Evolutionary conservation across 164 flowering plant genomes (phyloP).

Genomic region (Tinospora cordifolia): DNA sequence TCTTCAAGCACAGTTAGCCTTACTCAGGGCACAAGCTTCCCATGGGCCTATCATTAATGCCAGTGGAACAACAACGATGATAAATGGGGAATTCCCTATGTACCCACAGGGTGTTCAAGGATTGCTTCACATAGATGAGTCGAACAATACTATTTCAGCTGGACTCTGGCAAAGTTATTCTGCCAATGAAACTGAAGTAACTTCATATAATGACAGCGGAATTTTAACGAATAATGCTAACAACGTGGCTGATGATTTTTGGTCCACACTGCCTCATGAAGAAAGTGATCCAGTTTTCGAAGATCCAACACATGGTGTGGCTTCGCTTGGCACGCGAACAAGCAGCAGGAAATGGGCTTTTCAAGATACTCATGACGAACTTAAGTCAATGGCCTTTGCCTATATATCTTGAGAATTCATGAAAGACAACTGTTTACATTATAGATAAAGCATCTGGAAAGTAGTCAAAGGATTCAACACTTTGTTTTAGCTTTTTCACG

Average conservation of each 20-base stretch:
- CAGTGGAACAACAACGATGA: conserved; percentile 16
- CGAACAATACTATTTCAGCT: conserved; percentile 13
- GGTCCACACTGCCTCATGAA: conserved; percentile 22
- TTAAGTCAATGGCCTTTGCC: conserved; percentile 56
- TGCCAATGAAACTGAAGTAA: conserved; percentile 3
- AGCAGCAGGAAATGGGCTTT: conserved; percentile 43
- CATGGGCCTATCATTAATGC: conserved; percentile 29
- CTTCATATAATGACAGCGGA: conserved; percentile 21
- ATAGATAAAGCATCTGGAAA: too few species aligned
- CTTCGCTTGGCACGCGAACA: conserved; percentile 42
- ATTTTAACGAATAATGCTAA: conserved; percentile 21
- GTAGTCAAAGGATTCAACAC: too few species aligned
- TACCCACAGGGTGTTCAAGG: conserved; percentile 39
- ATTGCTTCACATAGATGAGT: conserved; percentile 33
- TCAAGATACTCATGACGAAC: conserved; percentile 49
- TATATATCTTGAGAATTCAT: conserved; percentile 35
- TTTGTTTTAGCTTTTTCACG: too few species aligned
- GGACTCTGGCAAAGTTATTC: conserved; percentile 24
- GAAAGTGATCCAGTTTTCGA: conserved; percentile 34
- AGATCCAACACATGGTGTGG: conserved; percentile 35
- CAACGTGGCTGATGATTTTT: conserved; percentile 20
- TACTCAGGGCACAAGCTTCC: conserved; percentile 63
- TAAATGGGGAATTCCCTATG: conserved; percentile 23
- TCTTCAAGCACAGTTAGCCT: conserved; percentile 71
- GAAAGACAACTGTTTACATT: conserved; percentile 5